Evolutionary conservation across 2,329 filamentous ascomycete species (phyloP).

Genomic region (Fusarium dlaminii): DNA sequence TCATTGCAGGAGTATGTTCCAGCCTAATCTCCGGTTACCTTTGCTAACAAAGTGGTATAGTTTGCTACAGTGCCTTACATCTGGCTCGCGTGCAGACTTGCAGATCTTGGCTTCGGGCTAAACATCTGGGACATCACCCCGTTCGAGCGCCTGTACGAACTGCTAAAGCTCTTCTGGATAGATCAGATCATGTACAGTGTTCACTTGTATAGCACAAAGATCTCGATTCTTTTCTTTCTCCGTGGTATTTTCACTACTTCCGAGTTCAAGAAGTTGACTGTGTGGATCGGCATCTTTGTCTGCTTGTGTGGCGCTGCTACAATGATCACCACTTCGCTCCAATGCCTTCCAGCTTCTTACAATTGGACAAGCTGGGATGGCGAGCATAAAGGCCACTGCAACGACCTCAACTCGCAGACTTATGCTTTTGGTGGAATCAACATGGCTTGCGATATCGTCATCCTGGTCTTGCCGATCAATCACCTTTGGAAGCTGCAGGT

Average conservation of each 20-base stretch:
- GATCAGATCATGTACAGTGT: constrained; percentile 37
- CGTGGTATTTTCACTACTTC: constrained; percentile 17
- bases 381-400: constrained; percentile 23
- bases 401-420: constrained; percentile 30
- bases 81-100: constrained; percentile 19
- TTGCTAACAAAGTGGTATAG: background rate
- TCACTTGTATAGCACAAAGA: constrained; percentile 34
- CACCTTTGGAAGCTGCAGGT: constrained; percentile 28
- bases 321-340: constrained; percentile 22
- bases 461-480: constrained; percentile 21
- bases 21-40: rapidly evolving
- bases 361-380: constrained; percentile 33
- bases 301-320: constrained; percentile 17
- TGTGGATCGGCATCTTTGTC: constrained; percentile 16
- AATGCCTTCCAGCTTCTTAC: constrained; percentile 29
- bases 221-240: constrained; percentile 32
- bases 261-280: constrained; percentile 11
- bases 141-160: constrained; percentile 22
- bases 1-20: constrained; percentile 22
- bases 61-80: constrained; percentile 29
- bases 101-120: constrained; percentile 30
- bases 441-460: constrained; percentile 26
- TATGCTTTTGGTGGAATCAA: constrained; percentile 34
- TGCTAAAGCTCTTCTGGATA: constrained; percentile 33
- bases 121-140: constrained; percentile 30